These are phyloP conservation scores for Inga leiocalycina DNA, from an alignment of 306 rosid genomes.

Conservation along the genomic window DNA sequence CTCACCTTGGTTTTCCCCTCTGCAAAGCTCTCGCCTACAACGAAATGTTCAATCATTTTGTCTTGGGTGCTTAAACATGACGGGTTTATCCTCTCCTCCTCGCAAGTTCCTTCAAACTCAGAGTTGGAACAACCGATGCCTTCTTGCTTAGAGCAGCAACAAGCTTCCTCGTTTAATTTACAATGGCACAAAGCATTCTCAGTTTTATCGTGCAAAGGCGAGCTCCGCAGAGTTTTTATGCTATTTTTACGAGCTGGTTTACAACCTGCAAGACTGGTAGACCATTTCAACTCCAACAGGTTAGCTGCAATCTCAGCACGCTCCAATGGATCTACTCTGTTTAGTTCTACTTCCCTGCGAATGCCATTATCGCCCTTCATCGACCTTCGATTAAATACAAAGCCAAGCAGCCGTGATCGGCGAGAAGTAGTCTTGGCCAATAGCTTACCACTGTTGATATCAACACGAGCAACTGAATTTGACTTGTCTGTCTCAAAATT, in stretches of 20 bases:
- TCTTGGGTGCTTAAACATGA: conserved; percentile 21
- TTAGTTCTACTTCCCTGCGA: conserved; percentile 29
- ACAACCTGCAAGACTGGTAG: conserved; percentile 63
- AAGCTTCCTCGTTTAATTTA: conserved; percentile 25
- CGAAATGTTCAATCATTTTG: conserved; percentile 18
- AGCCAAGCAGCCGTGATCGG: conserved; percentile 53
- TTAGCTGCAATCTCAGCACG: conserved; percentile 90
- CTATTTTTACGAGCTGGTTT: conserved; percentile 36
- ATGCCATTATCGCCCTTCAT: conserved; percentile 37
- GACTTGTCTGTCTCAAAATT: conserved; percentile 36
- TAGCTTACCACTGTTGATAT: conserved; percentile 37
- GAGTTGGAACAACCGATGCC: conserved; percentile 25
- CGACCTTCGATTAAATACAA: conserved; percentile 61
- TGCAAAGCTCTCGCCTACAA: conserved; percentile 9
- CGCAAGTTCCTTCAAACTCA: conserved; percentile 19
- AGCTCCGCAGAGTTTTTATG: conserved; percentile 25
- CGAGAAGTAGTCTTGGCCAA: conserved; percentile 56
- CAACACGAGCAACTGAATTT: conserved; percentile 38
- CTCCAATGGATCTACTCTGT: conserved; percentile 54
- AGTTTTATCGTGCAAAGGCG: conserved; percentile 33
- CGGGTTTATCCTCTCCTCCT: conserved; percentile 22
- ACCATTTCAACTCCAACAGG: conserved; percentile 86
- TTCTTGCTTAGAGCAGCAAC: conserved; percentile 32
- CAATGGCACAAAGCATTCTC: conserved; percentile 18
- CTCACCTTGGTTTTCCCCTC: conserved; percentile 29